Evolutionary conservation across 768 basidiomycete species (phyloP).

Genomic region (Boletus sp.): DNA sequence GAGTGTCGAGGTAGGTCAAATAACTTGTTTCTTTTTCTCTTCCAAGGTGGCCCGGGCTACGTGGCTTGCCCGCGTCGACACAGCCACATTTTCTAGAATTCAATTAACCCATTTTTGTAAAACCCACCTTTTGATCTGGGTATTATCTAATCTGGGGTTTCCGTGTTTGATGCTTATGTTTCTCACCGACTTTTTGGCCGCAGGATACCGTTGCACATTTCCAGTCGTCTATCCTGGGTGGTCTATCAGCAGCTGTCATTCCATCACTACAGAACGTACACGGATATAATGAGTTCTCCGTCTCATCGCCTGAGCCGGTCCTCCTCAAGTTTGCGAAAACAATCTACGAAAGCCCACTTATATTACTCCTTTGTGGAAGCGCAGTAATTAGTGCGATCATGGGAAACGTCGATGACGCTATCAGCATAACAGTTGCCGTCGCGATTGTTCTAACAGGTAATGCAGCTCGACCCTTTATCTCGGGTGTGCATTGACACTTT

Average conservation of each 20-base stretch:
- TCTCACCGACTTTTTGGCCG: conserved; percentile 4
- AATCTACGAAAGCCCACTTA: conserved; percentile 93
- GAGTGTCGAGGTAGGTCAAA: conserved; percentile 56
- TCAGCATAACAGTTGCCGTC: conserved; percentile 90
- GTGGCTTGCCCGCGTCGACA: not conserved
- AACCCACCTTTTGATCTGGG: not conserved
- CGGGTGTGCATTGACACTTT: not conserved
- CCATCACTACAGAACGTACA: conserved; percentile 59
- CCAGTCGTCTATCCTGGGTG: conserved; percentile 56
- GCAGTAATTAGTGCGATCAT: conserved; percentile 85
- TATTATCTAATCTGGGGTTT: not conserved
- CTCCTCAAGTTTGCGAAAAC: conserved; percentile 90
- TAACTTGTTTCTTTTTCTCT: not conserved
- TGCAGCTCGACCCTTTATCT: conserved; percentile 14
- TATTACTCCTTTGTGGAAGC: conserved; percentile 86
- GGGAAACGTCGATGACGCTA: conserved; percentile 94
- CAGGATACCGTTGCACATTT: conserved; percentile 77
- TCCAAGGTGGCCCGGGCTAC: not conserved
- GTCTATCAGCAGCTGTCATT: conserved; percentile 63
- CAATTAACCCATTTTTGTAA: not conserved
- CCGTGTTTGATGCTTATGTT: not conserved
- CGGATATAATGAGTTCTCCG: conserved; percentile 94
- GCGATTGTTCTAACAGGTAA: conserved; percentile 89
- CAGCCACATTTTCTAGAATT: conserved; percentile 12
- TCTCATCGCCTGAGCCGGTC: conserved; percentile 74